These are phyloP conservation scores for Medicago arabica DNA, from an alignment of 306 rosid genomes.

Conservation along the genomic window DNA sequence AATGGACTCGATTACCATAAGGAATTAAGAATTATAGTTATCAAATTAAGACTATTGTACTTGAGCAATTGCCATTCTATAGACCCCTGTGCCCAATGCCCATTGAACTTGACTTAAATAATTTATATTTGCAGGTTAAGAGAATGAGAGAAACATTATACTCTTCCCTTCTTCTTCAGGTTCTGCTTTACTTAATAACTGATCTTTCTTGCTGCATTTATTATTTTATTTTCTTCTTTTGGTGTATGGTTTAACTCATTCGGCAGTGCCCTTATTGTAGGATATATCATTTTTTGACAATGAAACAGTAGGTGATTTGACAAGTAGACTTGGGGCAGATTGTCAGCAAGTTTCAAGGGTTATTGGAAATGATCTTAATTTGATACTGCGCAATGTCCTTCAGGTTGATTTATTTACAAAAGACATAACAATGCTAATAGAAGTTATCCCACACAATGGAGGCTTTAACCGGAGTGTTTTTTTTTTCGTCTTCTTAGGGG, in stretches of 20 bases:
- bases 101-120: slow-evolving; percentile 10
- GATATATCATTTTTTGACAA: slow-evolving; percentile 93
- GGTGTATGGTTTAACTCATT: slow-evolving; percentile 52
- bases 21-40: slow-evolving; percentile 8
- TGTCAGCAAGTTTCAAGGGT: slow-evolving; percentile 98
- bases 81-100: slow-evolving; percentile 19
- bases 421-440: slow-evolving; percentile 16
- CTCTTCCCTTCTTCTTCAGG: slow-evolving; percentile 93
- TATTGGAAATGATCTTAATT: slow-evolving; percentile 93
- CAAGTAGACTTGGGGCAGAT: slow-evolving; percentile 99
- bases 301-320: slow-evolving; percentile 97
- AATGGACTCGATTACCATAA: slow-evolving; percentile 3
- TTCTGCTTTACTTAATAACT: slow-evolving; percentile 45
- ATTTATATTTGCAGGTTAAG: slow-evolving; percentile 73
- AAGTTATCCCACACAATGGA: slow-evolving; percentile 33
- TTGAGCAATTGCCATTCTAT: slow-evolving; percentile 24
- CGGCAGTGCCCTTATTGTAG: slow-evolving; percentile 64
- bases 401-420: slow-evolving; percentile 63
- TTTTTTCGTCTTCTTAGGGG: slow-evolving; percentile 60
- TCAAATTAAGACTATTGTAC: slow-evolving; percentile 22
- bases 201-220: slow-evolving; percentile 29
- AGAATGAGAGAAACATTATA: slow-evolving; percentile 94
- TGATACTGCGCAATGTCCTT: slow-evolving; percentile 85
- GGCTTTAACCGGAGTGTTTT: slow-evolving; percentile 27
- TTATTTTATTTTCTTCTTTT: slow-evolving; percentile 10